Evolutionary conservation across 1,284 basidiomycete species (phyloP), one percentile per base, ranked within the genome.

Genomic region (Cryptococcus jaspeensis): DNA sequence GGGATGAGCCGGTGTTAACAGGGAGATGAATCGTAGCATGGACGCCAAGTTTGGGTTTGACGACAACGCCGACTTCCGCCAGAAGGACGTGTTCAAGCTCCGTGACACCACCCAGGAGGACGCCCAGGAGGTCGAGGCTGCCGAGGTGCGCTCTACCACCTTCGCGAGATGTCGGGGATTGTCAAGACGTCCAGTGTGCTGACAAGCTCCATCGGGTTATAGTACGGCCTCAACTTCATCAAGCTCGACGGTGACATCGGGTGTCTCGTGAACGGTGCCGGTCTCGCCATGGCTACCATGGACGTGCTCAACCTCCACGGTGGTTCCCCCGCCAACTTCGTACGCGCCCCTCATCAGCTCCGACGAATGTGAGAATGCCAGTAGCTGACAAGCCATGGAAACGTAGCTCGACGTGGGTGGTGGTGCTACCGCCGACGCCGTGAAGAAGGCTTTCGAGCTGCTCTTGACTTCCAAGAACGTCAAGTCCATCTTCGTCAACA

Each of bases 221-320:
- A 88, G 79, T 91, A 90, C 67, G 89, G 92, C 72, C 84, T 99
- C 71, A 99, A 97, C 84, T 98, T 98, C 77, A 99, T 99, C 84
- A 98, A 99, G 82, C 87, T 99, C 50, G 96, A 99, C 74, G 96
- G 96, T 39, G 91, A 87, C 80, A 89, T 99, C 63, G 96, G 96
- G 42, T 99, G 96, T 79, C 83, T 99, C 58, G 96, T 99, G 64
- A 99, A 99, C 75, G 96, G 96, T 71, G 96, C 96, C 58, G 96
- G 96, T 76, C 83, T 99, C 59, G 96, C 96, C 53, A 99, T 99
- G 96, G 96, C 96, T 32, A 99, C 96, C 53, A 99, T 99, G 94
- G 96, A 99, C 74, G 95, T 99, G 37, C 84, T 99, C 56, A 87
- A 94, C 60, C 82, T 97, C 57, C 90, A 96, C 74, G 94, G 95